Evolutionary conservation across 495 filamentous ascomycete genomes (phyloP).

Genomic region (Aspergillus leporis): DNA sequence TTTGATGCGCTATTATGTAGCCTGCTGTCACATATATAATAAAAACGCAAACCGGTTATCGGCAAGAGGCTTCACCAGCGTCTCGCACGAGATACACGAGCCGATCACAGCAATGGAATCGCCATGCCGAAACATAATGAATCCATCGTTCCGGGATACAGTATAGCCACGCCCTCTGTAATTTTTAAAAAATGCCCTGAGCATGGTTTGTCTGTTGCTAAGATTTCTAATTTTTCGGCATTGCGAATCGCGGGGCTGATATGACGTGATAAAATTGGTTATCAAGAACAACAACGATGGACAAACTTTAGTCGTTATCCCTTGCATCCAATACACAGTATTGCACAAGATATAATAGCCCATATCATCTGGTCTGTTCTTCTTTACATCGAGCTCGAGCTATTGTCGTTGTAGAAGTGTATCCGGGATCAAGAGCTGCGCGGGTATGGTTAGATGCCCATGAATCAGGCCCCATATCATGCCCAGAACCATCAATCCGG

Average conservation of each 20-base stretch:
- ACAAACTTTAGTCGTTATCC: not conserved
- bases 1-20: not conserved
- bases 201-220: not conserved
- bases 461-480: not conserved
- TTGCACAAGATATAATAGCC: too few species aligned
- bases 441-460: not conserved
- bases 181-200: slow-evolving; percentile 3
- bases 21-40: not conserved
- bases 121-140: slow-evolving; percentile 1
- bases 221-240: slow-evolving; percentile 6
- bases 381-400: not conserved
- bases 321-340: not conserved
- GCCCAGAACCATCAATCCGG: not conserved
- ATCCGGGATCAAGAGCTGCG: not conserved
- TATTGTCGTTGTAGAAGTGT: not conserved
- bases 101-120: not conserved
- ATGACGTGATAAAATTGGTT: slow-evolving; percentile 37
- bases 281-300: not conserved
- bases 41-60: not conserved
- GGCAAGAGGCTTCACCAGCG: not conserved
- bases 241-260: slow-evolving; percentile 41
- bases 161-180: not conserved
- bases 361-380: too few species aligned
- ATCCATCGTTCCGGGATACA: not conserved
- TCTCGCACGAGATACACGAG: not conserved